A percentile compares a stretch with the other conserved stretches of the same genome.
phyloP scores from a whole-genome alignment of 768 basidiomycete species.

The Royoungia palumana region DNA sequence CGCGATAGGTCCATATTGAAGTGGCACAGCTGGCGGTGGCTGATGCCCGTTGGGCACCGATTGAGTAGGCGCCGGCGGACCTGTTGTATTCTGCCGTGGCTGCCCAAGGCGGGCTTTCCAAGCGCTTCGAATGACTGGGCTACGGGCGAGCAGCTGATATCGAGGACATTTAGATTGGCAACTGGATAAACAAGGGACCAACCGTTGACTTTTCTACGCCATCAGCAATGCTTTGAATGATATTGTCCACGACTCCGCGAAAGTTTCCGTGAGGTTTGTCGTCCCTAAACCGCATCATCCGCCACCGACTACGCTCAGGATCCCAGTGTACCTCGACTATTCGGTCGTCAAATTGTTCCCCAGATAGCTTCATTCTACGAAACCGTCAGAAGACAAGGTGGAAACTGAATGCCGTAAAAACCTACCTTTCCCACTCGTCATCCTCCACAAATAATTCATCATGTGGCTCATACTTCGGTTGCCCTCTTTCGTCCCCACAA shows the following conservation, averaged over 20 bases:
- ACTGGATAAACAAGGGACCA: conserved; percentile 27
- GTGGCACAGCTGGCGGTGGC: conserved; percentile 16
- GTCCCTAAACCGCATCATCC: conserved; percentile 89
- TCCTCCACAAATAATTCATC: conserved; percentile 85
- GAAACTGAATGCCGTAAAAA: conserved; percentile 11
- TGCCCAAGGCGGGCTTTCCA: conserved; percentile 68
- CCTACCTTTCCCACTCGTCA: conserved; percentile 91
- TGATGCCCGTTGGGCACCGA: conserved; percentile 22
- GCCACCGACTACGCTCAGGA: conserved; percentile 60
- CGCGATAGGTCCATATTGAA: conserved; percentile 62
- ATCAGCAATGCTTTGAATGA: conserved; percentile 88
- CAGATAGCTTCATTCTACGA: conserved; percentile 73
- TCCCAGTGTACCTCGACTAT: conserved; percentile 97
- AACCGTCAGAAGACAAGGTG: conserved; percentile 2
- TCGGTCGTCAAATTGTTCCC: conserved; percentile 90
- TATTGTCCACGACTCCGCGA: conserved; percentile 76
- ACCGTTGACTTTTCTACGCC: conserved; percentile 90
- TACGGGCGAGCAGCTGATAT: conserved; percentile 64
- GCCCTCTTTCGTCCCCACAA: conserved; percentile 61
- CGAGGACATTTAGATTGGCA: conserved; percentile 11
- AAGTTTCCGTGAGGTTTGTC: conserved; percentile 96
- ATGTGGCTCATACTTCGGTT: conserved; percentile 71
- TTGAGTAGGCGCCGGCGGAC: conserved; percentile 21
- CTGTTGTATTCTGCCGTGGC: conserved; percentile 24
- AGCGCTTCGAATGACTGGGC: conserved; percentile 58